These are phyloP conservation scores for Sesbania bispinosa DNA, from an alignment of 306 rosid genomes.

Conservation along the genomic window DNA sequence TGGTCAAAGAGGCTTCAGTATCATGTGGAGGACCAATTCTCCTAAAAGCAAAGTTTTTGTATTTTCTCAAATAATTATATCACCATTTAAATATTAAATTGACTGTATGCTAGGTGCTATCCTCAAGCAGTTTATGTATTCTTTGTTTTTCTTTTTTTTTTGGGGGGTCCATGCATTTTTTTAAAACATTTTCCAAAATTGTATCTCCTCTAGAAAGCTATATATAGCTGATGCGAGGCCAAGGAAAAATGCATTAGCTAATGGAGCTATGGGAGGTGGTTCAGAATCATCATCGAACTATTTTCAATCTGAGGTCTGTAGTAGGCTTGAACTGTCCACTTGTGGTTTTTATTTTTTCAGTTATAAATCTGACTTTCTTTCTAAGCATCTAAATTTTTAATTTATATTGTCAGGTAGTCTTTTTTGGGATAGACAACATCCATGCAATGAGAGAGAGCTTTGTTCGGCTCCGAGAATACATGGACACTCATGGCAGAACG, in stretches of 20 bases:
- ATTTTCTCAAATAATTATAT: neutral
- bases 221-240: conserved; percentile 98
- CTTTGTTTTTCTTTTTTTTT: neutral
- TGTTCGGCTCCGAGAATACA: conserved; percentile 84
- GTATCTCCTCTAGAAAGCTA: conserved; percentile 59
- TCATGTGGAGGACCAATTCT: neutral
- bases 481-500: conserved; percentile 79
- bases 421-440: conserved; percentile 97
- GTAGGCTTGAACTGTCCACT: conserved; percentile 25
- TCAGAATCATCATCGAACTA: conserved; percentile 95
- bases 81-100: conserved; percentile 1
- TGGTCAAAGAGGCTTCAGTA: neutral
- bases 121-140: neutral
- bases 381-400: neutral
- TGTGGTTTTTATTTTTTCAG: conserved; percentile 18
- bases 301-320: conserved; percentile 81
- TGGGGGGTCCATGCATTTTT: neutral
- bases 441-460: conserved; percentile 98
- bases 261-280: conserved; percentile 99
- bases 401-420: conserved; percentile 59
- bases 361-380: conserved; percentile 9
- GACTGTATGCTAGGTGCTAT: neutral
- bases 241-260: conserved; percentile 93
- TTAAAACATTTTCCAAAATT: neutral
- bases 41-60: neutral